Evolutionary conservation across 192 early-diverging fungal genomes (phyloP).

Genomic region (Physocladia obscura): DNA sequence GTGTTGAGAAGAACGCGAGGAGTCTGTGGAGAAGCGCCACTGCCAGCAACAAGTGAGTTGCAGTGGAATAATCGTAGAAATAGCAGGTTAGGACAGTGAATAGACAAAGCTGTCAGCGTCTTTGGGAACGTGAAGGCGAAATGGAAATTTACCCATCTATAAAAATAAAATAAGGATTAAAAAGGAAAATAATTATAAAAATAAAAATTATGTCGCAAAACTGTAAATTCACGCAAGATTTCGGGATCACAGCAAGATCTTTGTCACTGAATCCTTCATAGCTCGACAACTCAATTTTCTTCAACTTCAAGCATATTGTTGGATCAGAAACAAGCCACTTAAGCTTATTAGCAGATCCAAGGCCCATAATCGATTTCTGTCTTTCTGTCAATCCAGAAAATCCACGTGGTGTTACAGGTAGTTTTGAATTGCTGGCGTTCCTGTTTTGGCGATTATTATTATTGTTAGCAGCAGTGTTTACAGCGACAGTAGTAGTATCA

Average conservation of each 20-base stretch:
- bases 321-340: conserved; percentile 30
- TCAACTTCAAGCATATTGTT: conserved; percentile 24
- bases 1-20: too few relatives aligned
- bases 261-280: conserved; percentile 37
- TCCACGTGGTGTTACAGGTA: not conserved
- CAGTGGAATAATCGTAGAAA: conserved; percentile 39
- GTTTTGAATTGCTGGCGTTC: too few relatives aligned
- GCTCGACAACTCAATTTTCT: conserved; percentile 44
- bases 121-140: conserved; percentile 47
- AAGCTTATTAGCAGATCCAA: conserved; percentile 34
- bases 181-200: not conserved
- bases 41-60: conserved; percentile 14
- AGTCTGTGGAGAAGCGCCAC: too few relatives aligned
- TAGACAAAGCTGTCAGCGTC: conserved; percentile 30
- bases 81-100: conserved; percentile 31
- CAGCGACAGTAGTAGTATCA: not conserved
- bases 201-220: not conserved
- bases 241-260: conserved; percentile 31
- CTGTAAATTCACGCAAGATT: conserved; percentile 32
- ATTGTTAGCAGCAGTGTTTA: too few relatives aligned
- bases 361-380: conserved; percentile 1
- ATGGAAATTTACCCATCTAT: conserved; percentile 49
- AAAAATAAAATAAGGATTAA: not conserved
- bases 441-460: too few relatives aligned
- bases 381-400: not conserved